phyloP scores from a whole-genome alignment of 768 basidiomycete species.

The Hortiboletus flavorubellus region DNA sequence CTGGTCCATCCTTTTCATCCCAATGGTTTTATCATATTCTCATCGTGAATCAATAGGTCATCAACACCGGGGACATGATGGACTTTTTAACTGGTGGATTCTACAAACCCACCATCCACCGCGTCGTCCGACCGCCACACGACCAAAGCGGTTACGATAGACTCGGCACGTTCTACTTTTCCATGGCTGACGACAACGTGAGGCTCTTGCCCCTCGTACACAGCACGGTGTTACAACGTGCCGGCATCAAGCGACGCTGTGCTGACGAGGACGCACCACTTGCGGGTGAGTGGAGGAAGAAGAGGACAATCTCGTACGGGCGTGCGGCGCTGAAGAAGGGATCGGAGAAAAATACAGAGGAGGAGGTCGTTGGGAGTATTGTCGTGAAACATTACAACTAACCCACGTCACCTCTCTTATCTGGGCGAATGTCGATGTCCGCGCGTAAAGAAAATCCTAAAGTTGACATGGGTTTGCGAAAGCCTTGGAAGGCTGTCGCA shows the following conservation, averaged over 20 bases:
- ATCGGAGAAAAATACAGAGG: constrained; percentile 42
- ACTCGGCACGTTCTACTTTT: constrained; percentile 57
- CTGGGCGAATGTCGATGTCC: no score
- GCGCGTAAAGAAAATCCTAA: not conserved
- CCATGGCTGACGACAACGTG: constrained; percentile 48
- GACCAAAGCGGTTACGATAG: constrained; percentile 49
- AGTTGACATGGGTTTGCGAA: not conserved
- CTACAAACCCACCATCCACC: constrained; percentile 43
- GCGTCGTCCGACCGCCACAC: constrained; percentile 38
- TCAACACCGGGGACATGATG: constrained; percentile 58
- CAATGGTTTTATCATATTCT: not conserved
- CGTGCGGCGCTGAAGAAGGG: constrained; percentile 39
- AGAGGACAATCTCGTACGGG: constrained; percentile 49
- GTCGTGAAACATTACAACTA: constrained; percentile 56
- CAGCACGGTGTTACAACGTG: constrained; percentile 46
- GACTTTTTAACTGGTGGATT: constrained; percentile 57
- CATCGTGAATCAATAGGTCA: constrained; percentile 36
- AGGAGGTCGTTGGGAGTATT: constrained; percentile 51
- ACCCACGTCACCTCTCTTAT: no score
- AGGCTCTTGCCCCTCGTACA: constrained; percentile 41
- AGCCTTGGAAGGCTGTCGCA: not conserved
- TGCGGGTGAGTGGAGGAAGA: constrained; percentile 49
- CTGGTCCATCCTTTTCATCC: constrained; percentile 33
- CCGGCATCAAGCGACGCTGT: constrained; percentile 36
- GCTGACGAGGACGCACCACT: constrained; percentile 42